phyloP scores from a whole-genome alignment of 2,329 filamentous ascomycete genomes.

The Leptographium lundbergii region DNA sequence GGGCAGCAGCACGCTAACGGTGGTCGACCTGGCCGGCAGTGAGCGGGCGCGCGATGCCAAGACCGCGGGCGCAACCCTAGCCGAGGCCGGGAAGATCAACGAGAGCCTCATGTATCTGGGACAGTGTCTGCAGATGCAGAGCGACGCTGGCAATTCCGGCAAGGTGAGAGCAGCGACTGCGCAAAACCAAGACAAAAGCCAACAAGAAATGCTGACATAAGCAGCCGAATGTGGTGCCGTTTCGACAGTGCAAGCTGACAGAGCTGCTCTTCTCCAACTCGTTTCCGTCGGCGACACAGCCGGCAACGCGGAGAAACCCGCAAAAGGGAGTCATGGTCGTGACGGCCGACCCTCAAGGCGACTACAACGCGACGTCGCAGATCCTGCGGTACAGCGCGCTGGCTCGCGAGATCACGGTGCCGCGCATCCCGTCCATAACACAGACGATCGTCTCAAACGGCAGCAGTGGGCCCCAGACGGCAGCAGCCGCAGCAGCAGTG shows the following conservation, averaged over 20 bases:
- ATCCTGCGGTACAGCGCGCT: constrained; percentile 90
- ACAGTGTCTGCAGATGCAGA: constrained; percentile 93
- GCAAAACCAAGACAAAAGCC: no score
- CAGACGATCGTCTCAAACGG: constrained; percentile 45
- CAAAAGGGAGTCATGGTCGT: constrained; percentile 95
- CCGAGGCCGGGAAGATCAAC: constrained; percentile 96
- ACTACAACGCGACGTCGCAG: constrained; percentile 94
- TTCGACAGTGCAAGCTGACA: constrained; percentile 74
- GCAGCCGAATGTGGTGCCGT: constrained; percentile 62
- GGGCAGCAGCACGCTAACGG: constrained; percentile 67
- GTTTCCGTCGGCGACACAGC: constrained; percentile 50
- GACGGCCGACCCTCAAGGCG: constrained; percentile 81
- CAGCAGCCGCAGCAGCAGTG: constrained; percentile 4
- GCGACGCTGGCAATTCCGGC: constrained; percentile 57
- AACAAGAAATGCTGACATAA: not conserved
- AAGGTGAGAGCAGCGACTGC: constrained; percentile 38
- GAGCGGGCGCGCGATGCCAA: constrained; percentile 89
- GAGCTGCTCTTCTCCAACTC: constrained; percentile 82
- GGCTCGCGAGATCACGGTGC: constrained; percentile 84
- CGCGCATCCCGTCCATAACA: constrained; percentile 72
- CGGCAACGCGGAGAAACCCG: constrained; percentile 41
- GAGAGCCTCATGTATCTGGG: constrained; percentile 97
- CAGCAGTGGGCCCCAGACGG: not conserved
- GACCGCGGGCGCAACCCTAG: constrained; percentile 82
- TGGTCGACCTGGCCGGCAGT: constrained; percentile 87